phyloP scores from a whole-genome alignment of 495 filamentous ascomycete genomes.

The Aspergillus sclerotioniger region DNA sequence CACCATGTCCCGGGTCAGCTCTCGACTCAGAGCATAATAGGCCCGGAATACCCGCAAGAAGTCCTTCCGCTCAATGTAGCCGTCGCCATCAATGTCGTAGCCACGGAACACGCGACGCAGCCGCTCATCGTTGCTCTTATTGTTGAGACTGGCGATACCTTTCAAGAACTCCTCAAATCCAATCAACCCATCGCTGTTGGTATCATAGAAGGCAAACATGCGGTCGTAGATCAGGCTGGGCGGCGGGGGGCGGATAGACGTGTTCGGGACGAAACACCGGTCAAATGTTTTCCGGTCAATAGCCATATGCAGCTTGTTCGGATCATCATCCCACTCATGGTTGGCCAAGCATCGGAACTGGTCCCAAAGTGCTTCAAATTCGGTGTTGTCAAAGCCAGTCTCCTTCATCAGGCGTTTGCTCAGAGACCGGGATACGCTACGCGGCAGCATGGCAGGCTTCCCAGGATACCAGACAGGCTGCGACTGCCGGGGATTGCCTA shows the following conservation, averaged over 20 bases:
- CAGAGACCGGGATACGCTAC: constrained; percentile 60
- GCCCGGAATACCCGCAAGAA: constrained; percentile 90
- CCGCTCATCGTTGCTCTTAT: constrained; percentile 63
- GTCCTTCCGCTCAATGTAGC: constrained; percentile 82
- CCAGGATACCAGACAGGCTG: constrained; percentile 89
- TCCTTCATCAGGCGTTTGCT: constrained; percentile 65
- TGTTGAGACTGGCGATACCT: constrained; percentile 77
- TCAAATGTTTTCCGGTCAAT: constrained; percentile 92
- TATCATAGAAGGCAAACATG: constrained; percentile 95
- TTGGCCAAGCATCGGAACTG: constrained; percentile 92
- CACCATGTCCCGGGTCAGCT: constrained; percentile 81
- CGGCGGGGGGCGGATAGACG: constrained; percentile 67
- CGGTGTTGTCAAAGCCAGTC: constrained; percentile 74
- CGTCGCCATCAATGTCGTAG: constrained; percentile 89
- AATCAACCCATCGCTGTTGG: constrained; percentile 81
- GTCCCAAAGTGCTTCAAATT: constrained; percentile 91
- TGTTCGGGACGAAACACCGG: constrained; percentile 80
- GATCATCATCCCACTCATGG: constrained; percentile 80
- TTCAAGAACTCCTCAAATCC: constrained; percentile 91
- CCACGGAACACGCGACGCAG: constrained; percentile 77
- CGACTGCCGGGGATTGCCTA: constrained; percentile 64
- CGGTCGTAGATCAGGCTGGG: constrained; percentile 93
- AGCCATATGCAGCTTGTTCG: constrained; percentile 69
- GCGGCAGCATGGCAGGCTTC: constrained; percentile 65
- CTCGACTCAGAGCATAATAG: constrained; percentile 81